Percentiles rank a stretch among this genome's conserved stretches.
Conservation (phyloP, 345 rosid genomes). For the Heritiera fomes region DNA sequence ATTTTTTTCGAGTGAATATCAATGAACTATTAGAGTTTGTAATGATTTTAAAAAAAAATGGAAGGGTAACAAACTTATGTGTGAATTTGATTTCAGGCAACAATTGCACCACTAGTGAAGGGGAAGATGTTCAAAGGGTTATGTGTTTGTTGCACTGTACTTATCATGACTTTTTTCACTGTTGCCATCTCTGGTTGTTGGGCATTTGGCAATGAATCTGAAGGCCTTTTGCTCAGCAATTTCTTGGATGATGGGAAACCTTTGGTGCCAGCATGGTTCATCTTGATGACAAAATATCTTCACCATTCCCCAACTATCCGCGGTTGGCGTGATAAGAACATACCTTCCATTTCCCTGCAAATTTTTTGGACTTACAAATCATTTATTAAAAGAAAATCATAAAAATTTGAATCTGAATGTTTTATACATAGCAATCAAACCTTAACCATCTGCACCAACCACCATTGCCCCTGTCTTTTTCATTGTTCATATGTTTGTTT, state of each 20-base stretch:
- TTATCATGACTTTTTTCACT: slow-evolving; percentile 54
- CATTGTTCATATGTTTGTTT: not conserved
- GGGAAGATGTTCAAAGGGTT: slow-evolving; percentile 92
- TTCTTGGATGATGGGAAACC: slow-evolving; percentile 42
- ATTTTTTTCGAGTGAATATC: not conserved
- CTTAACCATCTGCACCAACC: too few relatives aligned
- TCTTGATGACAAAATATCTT: slow-evolving; percentile 65
- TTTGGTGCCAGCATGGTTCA: slow-evolving; percentile 68
- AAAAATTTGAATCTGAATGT: too few relatives aligned
- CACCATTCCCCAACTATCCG: slow-evolving; percentile 68
- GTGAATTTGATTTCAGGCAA: slow-evolving; percentile 51
- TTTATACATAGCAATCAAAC: too few relatives aligned
- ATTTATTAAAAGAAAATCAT: too few relatives aligned
- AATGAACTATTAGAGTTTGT: not conserved
- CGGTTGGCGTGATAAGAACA: slow-evolving; percentile 69
- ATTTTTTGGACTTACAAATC: too few relatives aligned
- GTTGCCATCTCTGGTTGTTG: slow-evolving; percentile 84
- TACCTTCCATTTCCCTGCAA: not conserved
- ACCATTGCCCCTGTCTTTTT: not conserved
- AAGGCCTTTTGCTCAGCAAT: slow-evolving; percentile 64
- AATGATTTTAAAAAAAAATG: not conserved
- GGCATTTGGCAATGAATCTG: slow-evolving; percentile 79
- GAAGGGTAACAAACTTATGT: not conserved
- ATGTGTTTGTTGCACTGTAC: slow-evolving; percentile 56
- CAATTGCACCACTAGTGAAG: slow-evolving; percentile 74